Base-by-base conservation (phyloP, 805 yeast genomes). In the Scheffersomyces lignosus region DNA sequence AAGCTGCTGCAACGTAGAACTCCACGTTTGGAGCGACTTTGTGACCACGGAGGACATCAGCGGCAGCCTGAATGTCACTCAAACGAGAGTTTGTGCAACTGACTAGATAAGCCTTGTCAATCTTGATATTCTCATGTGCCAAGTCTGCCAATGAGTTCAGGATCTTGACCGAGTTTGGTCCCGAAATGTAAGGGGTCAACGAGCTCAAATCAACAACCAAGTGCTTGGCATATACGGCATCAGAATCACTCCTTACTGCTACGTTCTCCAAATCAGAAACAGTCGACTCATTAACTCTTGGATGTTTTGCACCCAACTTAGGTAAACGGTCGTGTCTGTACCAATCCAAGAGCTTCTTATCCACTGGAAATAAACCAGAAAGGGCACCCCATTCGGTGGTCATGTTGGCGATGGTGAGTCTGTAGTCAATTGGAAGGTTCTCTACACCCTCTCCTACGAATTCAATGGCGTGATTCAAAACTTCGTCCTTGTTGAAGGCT, bases 321-420 rank as follows among this genome's bases (percentile, higher is more conserved):
- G 66, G 59, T 47, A 96, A 72, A 46, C 80, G 55, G 33, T 73
- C 60, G 15, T 34, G 31, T 42, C 81, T 72, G 66, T 93, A 93
- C 82, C 90, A 93, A 41, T 82, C 69, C 25, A 88, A 64, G 48
- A 90, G 71, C 10, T 81, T 80, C 15, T 77, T 70, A 61, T 93
- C 99, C 7, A 91, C 89, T n/a, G 99, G 98, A 80, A 93, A 93
- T 40, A 93, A 70, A 28, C 99, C 99, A 4, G 96, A 85, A 6
- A 93, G 71, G 1, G 98, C 98, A 55, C 98, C 98, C 98, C 98
- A 90, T 66, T 90, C 98, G 18, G 98, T 90, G 27, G 98, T 91
- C 96, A 88, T 87, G 56, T 90, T 90, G 35, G 98, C 97, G 49
- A 90, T 90, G 20, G 97, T 91, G 45, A 90, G 70, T 64, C 96